Conservation (phyloP, 805 yeast genomes). For the Wickerhamiella vanderwaltii region DNA sequence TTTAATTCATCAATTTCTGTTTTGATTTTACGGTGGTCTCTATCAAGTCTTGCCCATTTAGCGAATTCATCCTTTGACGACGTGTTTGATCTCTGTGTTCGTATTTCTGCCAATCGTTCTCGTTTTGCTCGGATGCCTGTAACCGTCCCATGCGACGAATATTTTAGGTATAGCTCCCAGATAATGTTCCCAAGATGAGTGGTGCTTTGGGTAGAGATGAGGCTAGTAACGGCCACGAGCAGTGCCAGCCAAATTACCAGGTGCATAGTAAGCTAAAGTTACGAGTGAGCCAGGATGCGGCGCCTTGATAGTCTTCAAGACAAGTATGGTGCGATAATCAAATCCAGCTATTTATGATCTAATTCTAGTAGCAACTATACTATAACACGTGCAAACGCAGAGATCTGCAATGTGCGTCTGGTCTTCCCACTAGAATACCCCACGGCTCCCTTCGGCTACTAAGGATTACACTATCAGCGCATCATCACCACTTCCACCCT, state of each 20-base stretch:
- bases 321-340: no score
- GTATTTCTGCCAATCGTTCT: constrained; percentile 36
- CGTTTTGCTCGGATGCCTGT: constrained; percentile 28
- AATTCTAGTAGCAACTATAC: no score
- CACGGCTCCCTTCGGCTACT: no score
- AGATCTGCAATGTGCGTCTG: no score
- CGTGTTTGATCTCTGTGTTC: constrained; percentile 44
- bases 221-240: constrained; percentile 7
- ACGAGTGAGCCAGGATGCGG: no score
- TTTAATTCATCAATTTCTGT: constrained; percentile 37
- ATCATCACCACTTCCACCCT: no score
- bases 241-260: constrained; percentile 6
- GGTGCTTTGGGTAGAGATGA: background rate
- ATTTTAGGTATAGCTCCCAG: constrained; percentile 4
- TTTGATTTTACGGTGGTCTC: constrained; percentile 49
- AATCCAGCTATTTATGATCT: no score
- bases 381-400: no score
- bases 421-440: no score
- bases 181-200: background rate
- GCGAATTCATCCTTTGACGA: constrained; percentile 93
- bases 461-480: no score
- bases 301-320: no score
- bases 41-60: constrained; percentile 83
- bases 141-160: constrained; percentile 18
- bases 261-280: constrained; percentile 4